Percentiles rank a stretch among this genome's conserved stretches.
phyloP scores from a whole-genome alignment of 2,329 filamentous ascomycete genomes.

The Diaporthe velutina region DNA sequence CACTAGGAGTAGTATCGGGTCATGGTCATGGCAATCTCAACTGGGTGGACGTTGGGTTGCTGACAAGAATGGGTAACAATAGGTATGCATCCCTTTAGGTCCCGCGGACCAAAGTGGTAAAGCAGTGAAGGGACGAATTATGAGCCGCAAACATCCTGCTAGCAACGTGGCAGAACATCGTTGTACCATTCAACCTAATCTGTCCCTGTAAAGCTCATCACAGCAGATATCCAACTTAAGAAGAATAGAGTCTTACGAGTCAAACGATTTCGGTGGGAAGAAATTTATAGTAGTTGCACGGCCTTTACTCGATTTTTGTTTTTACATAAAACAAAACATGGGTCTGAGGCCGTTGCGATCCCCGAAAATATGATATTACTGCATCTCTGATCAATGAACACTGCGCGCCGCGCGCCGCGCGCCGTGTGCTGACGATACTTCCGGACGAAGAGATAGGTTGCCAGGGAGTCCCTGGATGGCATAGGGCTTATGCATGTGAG shows the following conservation, averaged over 20 bases:
- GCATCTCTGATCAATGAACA: not conserved
- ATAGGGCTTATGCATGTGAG: not conserved
- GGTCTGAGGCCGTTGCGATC: not conserved
- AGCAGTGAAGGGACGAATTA: not conserved
- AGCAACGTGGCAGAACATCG: not conserved
- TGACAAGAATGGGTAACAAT: slow-evolving; percentile 2
- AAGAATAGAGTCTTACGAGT: not conserved
- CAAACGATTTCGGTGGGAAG: not conserved
- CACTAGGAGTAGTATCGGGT: not conserved
- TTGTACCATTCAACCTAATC: not conserved
- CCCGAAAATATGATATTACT: not conserved
- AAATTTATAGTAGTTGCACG: too few species aligned
- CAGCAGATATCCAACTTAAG: not conserved
- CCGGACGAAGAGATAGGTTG: not conserved
- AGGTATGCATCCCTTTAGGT: not conserved
- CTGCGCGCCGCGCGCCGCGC: not conserved
- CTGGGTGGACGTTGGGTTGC: not conserved
- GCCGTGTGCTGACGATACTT: not conserved
- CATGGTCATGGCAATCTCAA: not conserved
- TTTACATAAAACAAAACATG: not conserved
- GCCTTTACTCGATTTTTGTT: too few species aligned
- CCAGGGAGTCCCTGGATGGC: not conserved
- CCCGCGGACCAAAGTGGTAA: not conserved
- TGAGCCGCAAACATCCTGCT: not conserved
- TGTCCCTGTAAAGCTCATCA: not conserved